Base-by-base conservation (phyloP, 768 basidiomycete species). In the Tricholoma sp. region DNA sequence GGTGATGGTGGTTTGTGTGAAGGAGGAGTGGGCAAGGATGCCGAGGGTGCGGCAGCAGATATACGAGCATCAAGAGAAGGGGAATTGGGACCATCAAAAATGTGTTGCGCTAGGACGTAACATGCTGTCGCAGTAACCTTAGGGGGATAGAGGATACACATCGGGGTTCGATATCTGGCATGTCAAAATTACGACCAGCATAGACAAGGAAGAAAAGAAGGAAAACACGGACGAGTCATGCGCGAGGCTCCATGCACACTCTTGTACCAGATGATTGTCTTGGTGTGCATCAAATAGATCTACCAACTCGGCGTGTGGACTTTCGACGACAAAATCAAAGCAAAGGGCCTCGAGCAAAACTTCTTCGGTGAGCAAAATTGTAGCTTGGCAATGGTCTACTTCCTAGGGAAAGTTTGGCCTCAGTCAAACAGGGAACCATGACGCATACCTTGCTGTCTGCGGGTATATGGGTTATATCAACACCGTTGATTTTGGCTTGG, bases 221-320 rank as follows among this genome's bases (percentile, higher is more conserved):
- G 50, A 12, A 41, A 34, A 80, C 78, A 50, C 47, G 71, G 57
- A 93, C 91, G 91, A 91, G 74, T 94, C 91, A 71, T 91, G 89
- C 12, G 90, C 87, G 52, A 94, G 76, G 59, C 88, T 89, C 92
- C 91, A 94, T 11, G 89, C 84, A 65, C 83, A 86, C 65, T 91
- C 90, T 68, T 88, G 83, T 34, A 86, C 68, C 32, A 75, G 69
- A 18, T 66, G 54, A 34, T 77, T 79, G 43, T 77, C 74, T 59
- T 78, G 77, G 45, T 79, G 71, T 8, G 77, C 72, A 56, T 85
- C 82, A 64, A 91, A 87, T 10, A 92, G 74, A 59, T 91, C 86
- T 45, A 89, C 82, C 29, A 94, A 75, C 52, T 86, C 80, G 29
- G 83, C 82, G 62, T 94, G 91, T 16, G 90, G 89, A 63, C 83